Percentiles rank a stretch among this genome's conserved stretches.
Evolutionary conservation across 306 rosid genomes (phyloP).

Genomic region (Vigna mungo): DNA sequence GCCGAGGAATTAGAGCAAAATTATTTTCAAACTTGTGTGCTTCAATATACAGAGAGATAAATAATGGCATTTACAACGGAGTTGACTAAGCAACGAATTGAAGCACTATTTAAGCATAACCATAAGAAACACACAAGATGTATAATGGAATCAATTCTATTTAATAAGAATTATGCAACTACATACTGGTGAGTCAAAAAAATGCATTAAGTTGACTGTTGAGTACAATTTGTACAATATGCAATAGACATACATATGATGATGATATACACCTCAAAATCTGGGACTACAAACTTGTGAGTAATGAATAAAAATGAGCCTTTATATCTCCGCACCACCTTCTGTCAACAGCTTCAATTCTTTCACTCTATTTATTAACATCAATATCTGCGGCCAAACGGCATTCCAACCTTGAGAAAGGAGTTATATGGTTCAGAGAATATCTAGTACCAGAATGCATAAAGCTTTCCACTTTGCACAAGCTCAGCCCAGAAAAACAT

Average conservation of each 20-base stretch:
- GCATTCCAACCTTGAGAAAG: slow-evolving; percentile 45
- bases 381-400: slow-evolving; percentile 44
- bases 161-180: slow-evolving; percentile 47
- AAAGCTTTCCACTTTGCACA: slow-evolving; percentile 45
- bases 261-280: slow-evolving; percentile 62
- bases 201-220: slow-evolving; percentile 48
- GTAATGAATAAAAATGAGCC: slow-evolving; percentile 66
- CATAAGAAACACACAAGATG: not conserved
- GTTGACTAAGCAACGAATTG: not conserved
- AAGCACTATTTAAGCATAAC: not conserved
- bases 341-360: slow-evolving; percentile 48
- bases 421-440: slow-evolving; percentile 29
- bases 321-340: slow-evolving; percentile 42
- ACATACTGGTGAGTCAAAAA: slow-evolving; percentile 36
- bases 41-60: not conserved
- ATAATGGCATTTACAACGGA: not conserved
- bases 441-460: not conserved
- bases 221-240: slow-evolving; percentile 67
- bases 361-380: slow-evolving; percentile 53
- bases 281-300: slow-evolving; percentile 64
- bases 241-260: slow-evolving; percentile 48
- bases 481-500: slow-evolving; percentile 43
- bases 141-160: slow-evolving; percentile 45
- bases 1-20: no score
- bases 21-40: no score